Percentiles rank a stretch among this genome's conserved stretches.
These are phyloP conservation scores for Polytrichum formosum DNA, from an alignment of 225 moss, liverwort and hornwort species.

Conservation along the genomic window DNA sequence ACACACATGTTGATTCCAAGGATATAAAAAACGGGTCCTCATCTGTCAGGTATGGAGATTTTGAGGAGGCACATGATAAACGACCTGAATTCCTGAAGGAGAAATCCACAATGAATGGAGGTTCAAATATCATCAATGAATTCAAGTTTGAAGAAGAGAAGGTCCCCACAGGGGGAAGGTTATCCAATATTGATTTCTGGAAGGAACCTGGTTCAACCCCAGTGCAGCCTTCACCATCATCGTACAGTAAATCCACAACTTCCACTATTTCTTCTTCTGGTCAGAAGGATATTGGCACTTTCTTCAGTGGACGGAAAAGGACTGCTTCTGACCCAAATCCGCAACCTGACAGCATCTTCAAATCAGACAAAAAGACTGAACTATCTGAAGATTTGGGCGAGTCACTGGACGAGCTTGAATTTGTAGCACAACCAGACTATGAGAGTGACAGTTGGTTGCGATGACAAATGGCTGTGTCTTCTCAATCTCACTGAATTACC, in stretches of 20 bases:
- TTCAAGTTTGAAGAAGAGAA: conserved; percentile 1
- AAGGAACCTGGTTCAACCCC: conserved; percentile 23
- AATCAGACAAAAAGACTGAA: conserved; percentile 4
- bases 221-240: conserved; percentile 3
- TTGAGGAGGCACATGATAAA: no score
- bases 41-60: no score
- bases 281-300: conserved; percentile 20
- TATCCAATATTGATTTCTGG: conserved; percentile 58
- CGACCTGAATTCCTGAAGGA: no score
- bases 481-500: no score
- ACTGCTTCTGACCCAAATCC: background rate
- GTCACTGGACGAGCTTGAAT: conserved; percentile 23
- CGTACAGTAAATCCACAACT: conserved; percentile 16
- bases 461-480: no score
- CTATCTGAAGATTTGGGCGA: conserved; percentile 16
- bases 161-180: conserved; percentile 24
- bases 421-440: conserved; percentile 47
- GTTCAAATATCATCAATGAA: no score
- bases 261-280: conserved; percentile 9
- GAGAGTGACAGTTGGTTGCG: conserved; percentile 53
- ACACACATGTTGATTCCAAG: background rate
- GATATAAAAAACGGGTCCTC: no score
- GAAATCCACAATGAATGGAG: no score
- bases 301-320: conserved; percentile 31
- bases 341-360: conserved; percentile 1